Percentiles rank a stretch among this genome's conserved stretches.
These are phyloP conservation scores for Aeschynomene evenia DNA, from an alignment of 306 rosid genomes.

Conservation along the genomic window DNA sequence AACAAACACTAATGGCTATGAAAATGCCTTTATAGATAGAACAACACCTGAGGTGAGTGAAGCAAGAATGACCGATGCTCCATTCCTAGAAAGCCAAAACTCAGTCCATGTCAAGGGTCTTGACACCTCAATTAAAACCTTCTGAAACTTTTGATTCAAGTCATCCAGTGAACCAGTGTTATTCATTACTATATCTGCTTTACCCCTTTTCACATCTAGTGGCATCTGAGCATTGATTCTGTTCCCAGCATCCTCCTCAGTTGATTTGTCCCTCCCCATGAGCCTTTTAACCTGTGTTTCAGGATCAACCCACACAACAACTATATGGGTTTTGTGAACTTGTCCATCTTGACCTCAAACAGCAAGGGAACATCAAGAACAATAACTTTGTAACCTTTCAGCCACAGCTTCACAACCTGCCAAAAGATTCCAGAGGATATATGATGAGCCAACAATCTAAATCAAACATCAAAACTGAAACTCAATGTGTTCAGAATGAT, in stretches of 20 bases:
- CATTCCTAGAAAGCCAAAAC: conserved; percentile 69
- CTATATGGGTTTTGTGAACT: conserved; percentile 74
- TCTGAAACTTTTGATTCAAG: conserved; percentile 55
- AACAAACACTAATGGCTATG: conserved; percentile 31
- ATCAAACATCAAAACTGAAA: conserved; percentile 28
- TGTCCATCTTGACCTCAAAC: conserved; percentile 83
- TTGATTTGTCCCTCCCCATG: conserved; percentile 54
- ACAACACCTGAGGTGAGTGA: conserved; percentile 49
- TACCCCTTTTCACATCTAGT: conserved; percentile 56
- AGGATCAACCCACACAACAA: conserved; percentile 88
- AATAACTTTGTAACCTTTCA: conserved; percentile 73
- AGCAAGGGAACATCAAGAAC: conserved; percentile 81
- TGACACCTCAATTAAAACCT: conserved; percentile 53
- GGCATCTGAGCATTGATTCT: conserved; percentile 78
- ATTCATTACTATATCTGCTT: conserved; percentile 70
- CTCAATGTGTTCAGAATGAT: too few relatives aligned
- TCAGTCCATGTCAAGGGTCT: conserved; percentile 75
- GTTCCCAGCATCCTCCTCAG: conserved; percentile 62
- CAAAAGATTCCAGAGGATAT: conserved; percentile 80
- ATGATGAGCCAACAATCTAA: conserved; percentile 74
- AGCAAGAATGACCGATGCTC: conserved; percentile 47
- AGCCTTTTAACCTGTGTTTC: conserved; percentile 72
- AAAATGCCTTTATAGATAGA: conserved; percentile 42
- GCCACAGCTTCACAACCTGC: conserved; percentile 73
- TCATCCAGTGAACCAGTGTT: conserved; percentile 77